These are phyloP conservation scores for Solanum lignicaule DNA, from an alignment of 257 asterid genomes.

Conservation along the genomic window DNA sequence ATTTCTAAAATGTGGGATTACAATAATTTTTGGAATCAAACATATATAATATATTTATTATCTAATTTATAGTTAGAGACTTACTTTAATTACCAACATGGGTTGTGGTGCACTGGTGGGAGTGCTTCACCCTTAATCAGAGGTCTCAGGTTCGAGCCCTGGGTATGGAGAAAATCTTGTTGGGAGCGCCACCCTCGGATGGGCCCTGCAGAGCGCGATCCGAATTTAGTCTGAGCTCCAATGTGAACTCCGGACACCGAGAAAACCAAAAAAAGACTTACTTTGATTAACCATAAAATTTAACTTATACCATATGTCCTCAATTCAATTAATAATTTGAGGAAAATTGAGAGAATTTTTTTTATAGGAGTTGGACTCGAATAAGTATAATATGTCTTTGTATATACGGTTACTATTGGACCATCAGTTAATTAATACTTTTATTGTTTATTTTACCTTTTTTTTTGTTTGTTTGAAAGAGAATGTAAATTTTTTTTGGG, in stretches of 20 bases:
- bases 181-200: too few species aligned
- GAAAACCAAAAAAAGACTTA: too few species aligned
- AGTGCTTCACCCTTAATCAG: too few species aligned
- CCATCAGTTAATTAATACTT: neutral
- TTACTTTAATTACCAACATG: neutral
- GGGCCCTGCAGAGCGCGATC: too few species aligned
- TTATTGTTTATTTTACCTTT: neutral
- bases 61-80: neutral
- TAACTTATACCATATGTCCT: neutral
- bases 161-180: too few species aligned
- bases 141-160: too few species aligned
- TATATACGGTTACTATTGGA: neutral
- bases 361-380: neutral
- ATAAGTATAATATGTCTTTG: neutral
- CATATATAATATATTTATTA: neutral
- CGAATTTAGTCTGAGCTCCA: too few species aligned
- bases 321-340: neutral
- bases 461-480: neutral
- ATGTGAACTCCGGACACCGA: too few species aligned
- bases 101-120: rapidly evolving
- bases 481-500: neutral
- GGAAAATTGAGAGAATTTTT: neutral
- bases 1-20: neutral
- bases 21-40: neutral
- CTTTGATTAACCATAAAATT: neutral